Base-by-base conservation (phyloP, 805 yeast genomes). In the Maudiozyma pseudohumilis region DNA sequence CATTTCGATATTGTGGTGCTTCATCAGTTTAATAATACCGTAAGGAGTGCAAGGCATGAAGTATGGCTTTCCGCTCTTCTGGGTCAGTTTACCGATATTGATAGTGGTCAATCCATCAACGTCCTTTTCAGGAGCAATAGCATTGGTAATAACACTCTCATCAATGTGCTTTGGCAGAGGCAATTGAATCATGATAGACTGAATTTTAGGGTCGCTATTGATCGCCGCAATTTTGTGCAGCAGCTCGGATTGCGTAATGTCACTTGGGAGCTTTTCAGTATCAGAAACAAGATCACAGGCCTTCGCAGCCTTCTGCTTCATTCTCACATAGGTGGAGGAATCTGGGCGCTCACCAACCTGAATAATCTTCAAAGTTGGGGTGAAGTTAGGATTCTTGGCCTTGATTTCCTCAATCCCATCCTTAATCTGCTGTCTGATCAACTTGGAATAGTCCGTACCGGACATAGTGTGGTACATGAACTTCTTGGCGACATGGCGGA, bases 21-120 rank as follows among this genome's bases (percentile, higher is more conserved):
- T 63, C 41, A 83, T 64, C 45, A 83, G 64, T 51, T 74, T 72
- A 61, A 83, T 71, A 48, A 81, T 75, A 20, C 94, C 94, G 59
- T 80, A 72, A 36, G 94, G 94, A 16, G 94, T 83, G 58, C 94
- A 83, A 28, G 94, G 94, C 51, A 79, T 65, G 59, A 77, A 83
- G 40, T 59, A 57, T 27, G 94, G 92, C 17, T 66, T 52, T 29
- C 89, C 92, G 42, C 77, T 79, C 55, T 72, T 77, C 55, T 82
- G 82, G 46, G 80, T 69, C 47, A 83, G 66, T 53, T 81, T 88
- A 40, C 92, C 92, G 29, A 79, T 77, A 56, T 83, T 83, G 63
- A 59, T 74, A 40, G 84, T 78, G 38, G 83, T 84, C 51, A 83
- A 81, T 1, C 94, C 94, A 58, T 83, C 94, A 27, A 83, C 89